Conservation (phyloP, 768 basidiomycete species). For the Boletellus emodensis region DNA sequence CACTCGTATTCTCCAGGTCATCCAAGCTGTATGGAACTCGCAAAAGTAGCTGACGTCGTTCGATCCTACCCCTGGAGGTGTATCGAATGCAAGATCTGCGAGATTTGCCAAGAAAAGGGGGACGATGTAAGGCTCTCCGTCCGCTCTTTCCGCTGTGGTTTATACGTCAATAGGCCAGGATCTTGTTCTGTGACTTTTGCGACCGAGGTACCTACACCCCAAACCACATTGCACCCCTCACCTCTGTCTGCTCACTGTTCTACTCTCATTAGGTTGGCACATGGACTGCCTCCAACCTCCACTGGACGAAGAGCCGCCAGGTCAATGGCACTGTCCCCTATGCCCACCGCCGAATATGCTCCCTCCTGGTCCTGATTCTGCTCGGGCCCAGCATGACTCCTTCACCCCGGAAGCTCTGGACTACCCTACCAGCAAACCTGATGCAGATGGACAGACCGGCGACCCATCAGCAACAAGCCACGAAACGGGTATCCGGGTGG, state of each 20-base stretch:
- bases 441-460: slow-evolving; percentile 30
- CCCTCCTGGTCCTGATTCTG: slow-evolving; percentile 2
- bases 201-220: slow-evolving; percentile 63
- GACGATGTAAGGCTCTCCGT: slow-evolving; percentile 67
- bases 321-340: slow-evolving; percentile 71
- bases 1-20: slow-evolving; percentile 51
- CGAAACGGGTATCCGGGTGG: slow-evolving; percentile 34
- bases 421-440: slow-evolving; percentile 16
- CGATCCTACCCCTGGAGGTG: slow-evolving; percentile 82
- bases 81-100: slow-evolving; percentile 88
- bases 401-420: slow-evolving; percentile 36
- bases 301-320: slow-evolving; percentile 64
- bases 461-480: slow-evolving; percentile 20
- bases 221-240: neutral
- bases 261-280: slow-evolving; percentile 63
- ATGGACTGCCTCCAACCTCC: slow-evolving; percentile 76
- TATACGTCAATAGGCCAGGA: slow-evolving; percentile 50
- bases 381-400: slow-evolving; percentile 33
- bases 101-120: slow-evolving; percentile 79
- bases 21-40: slow-evolving; percentile 75
- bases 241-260: slow-evolving; percentile 2
- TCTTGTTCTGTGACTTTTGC: slow-evolving; percentile 91
- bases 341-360: slow-evolving; percentile 42
- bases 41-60: slow-evolving; percentile 55
- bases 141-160: slow-evolving; percentile 15